These are phyloP conservation scores for Citeromyces matritensis DNA, from an alignment of 805 yeast genomes.

Conservation along the genomic window DNA sequence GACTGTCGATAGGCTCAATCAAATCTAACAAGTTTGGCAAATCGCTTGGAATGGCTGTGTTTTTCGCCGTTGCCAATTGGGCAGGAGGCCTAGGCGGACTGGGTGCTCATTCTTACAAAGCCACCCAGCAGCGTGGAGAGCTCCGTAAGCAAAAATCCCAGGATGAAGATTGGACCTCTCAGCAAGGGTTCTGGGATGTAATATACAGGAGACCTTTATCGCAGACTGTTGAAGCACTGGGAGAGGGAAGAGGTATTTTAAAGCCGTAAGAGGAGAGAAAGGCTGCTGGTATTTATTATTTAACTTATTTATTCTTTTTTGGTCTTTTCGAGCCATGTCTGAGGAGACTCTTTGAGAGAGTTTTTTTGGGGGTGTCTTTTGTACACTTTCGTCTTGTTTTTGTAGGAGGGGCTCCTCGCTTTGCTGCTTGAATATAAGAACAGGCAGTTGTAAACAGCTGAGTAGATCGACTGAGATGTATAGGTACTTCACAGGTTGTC, in stretches of 20 bases:
- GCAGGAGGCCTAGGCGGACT: slow-evolving; percentile 37
- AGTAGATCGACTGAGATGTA: too few species aligned
- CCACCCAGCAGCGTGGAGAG: slow-evolving; percentile 21
- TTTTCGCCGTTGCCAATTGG: slow-evolving; percentile 36
- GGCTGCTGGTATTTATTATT: slow-evolving; percentile 1
- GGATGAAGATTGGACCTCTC: slow-evolving; percentile 13
- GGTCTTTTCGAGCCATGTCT: too few species aligned
- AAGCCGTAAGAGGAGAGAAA: slow-evolving; percentile 7
- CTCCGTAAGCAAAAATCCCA: slow-evolving; percentile 15
- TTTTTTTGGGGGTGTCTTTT: too few species aligned
- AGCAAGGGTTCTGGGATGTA: slow-evolving; percentile 66
- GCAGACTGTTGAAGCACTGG: slow-evolving; percentile 64
- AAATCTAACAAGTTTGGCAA: slow-evolving; percentile 28
- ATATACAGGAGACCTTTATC: slow-evolving; percentile 70
- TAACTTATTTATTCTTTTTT: background rate
- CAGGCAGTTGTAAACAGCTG: too few species aligned
- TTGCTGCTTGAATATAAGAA: too few species aligned
- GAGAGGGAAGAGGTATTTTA: slow-evolving; percentile 48
- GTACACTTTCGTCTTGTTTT: too few species aligned
- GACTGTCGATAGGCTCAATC: slow-evolving; percentile 9
- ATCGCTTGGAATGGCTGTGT: slow-evolving; percentile 24
- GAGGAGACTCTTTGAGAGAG: too few species aligned
- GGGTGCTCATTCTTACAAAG: slow-evolving; percentile 26
- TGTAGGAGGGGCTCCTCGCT: too few species aligned
- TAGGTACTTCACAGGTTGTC: too few species aligned